Evolutionary conservation across 768 basidiomycete genomes (phyloP).

Genomic region (Cubamyces lactineus): DNA sequence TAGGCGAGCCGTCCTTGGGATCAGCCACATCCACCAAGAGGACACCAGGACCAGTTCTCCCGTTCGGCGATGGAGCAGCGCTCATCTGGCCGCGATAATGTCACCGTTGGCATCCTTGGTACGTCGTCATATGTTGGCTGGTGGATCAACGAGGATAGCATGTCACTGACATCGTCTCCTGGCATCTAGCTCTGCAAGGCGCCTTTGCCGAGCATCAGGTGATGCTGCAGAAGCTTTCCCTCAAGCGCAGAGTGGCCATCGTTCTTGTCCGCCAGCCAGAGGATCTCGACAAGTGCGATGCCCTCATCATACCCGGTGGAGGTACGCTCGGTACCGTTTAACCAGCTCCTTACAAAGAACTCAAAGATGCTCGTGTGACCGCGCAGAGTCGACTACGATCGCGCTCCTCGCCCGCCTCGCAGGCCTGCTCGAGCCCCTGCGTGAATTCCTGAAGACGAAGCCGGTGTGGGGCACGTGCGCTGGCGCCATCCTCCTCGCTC

Average conservation of each 20-base stretch:
- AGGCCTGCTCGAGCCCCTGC: slow-evolving; percentile 80
- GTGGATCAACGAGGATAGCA: background rate
- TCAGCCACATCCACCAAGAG: slow-evolving; percentile 10
- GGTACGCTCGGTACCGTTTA: slow-evolving; percentile 43
- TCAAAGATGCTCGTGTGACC: background rate
- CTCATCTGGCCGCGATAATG: slow-evolving; percentile 14
- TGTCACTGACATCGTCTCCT: background rate
- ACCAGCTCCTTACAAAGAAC: background rate
- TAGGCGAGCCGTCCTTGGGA: slow-evolving; percentile 11
- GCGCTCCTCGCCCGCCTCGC: slow-evolving; percentile 71
- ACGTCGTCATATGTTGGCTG: too few species aligned
- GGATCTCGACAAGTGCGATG: slow-evolving; percentile 80
- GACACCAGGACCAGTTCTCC: background rate
- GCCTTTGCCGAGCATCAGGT: slow-evolving; percentile 88
- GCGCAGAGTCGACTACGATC: slow-evolving; percentile 89
- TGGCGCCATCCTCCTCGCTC: slow-evolving; percentile 87
- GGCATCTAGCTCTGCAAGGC: slow-evolving; percentile 77
- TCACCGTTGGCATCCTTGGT: slow-evolving; percentile 30
- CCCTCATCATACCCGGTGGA: slow-evolving; percentile 92
- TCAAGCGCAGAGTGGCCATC: slow-evolving; percentile 48
- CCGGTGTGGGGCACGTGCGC: slow-evolving; percentile 97
- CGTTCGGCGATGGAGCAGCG: slow-evolving; percentile 16
- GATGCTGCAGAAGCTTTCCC: slow-evolving; percentile 61
- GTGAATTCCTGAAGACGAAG: slow-evolving; percentile 68
- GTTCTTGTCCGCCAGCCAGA: slow-evolving; percentile 70